These are phyloP conservation scores for Amborella trichopoda DNA, from an alignment of 164 flowering plant species.

Conservation along the genomic window DNA sequence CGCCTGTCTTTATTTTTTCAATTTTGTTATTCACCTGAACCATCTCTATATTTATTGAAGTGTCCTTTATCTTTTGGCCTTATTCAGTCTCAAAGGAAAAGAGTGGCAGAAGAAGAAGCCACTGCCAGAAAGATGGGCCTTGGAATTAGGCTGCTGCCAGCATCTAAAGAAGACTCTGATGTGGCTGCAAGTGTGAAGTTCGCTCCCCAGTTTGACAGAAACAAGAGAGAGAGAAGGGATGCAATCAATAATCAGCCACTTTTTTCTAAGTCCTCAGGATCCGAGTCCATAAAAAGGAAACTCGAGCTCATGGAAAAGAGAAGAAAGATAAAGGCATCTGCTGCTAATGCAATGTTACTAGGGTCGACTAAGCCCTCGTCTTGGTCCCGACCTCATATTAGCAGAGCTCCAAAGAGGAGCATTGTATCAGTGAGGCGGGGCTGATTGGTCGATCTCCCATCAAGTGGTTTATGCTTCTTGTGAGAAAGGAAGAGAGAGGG, in stretches of 20 bases:
- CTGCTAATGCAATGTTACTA: constrained; percentile 14
- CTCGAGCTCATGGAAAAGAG: constrained; percentile 63
- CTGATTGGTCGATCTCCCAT: too few species aligned
- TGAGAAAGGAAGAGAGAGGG: too few species aligned
- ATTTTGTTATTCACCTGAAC: too few species aligned
- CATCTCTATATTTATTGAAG: too few species aligned
- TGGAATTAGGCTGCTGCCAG: constrained; percentile 67
- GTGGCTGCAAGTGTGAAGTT: constrained; percentile 55
- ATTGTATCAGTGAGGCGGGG: too few species aligned
- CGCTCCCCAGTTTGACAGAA: constrained; percentile 50
- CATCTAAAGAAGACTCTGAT: constrained; percentile 45
- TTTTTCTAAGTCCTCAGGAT: constrained; percentile 28
- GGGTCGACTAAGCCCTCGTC: constrained; percentile 19
- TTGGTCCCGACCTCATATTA: too few species aligned
- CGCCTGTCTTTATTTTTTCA: neutral
- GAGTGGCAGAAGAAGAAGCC: constrained; percentile 79
- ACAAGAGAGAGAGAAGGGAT: constrained; percentile 63
- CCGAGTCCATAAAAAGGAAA: constrained; percentile 24
- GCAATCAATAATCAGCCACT: constrained; percentile 63
- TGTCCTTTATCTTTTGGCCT: neutral
- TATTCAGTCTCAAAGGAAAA: constrained; percentile 62
- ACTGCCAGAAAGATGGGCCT: constrained; percentile 58
- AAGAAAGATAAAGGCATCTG: constrained; percentile 41
- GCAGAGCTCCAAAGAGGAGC: too few species aligned
- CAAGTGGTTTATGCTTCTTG: too few species aligned